Percentiles rank a stretch among this genome's conserved stretches.
Conservation (phyloP, 805 yeast species). For the Candida lessepsii region DNA sequence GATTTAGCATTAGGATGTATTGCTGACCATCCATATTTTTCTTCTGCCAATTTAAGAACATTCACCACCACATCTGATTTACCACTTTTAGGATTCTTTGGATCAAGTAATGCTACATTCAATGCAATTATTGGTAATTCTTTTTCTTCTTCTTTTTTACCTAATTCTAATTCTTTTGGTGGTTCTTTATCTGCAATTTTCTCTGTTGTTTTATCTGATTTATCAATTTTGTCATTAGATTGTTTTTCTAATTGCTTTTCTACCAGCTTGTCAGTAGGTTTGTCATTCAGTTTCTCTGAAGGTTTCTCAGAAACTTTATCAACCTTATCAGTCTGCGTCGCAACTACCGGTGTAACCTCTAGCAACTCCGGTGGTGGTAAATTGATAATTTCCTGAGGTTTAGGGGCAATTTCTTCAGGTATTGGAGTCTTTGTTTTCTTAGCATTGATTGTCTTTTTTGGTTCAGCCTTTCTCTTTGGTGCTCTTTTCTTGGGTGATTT, state of each 20-base stretch:
- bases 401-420: conserved; percentile 14
- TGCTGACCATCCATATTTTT: conserved; percentile 76
- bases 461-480: conserved; percentile 18
- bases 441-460: conserved; percentile 13
- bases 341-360: conserved; percentile 13
- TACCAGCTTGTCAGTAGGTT: neutral
- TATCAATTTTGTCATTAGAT: neutral
- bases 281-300: neutral
- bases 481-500: conserved; percentile 18
- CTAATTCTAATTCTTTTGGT: conserved; percentile 10
- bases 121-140: conserved; percentile 52
- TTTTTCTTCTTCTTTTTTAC: conserved; percentile 21
- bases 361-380: conserved; percentile 24
- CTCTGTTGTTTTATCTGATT: neutral
- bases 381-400: conserved; percentile 15
- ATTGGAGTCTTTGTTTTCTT: conserved; percentile 19
- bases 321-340: no score
- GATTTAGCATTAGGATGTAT: conserved; percentile 66
- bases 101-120: conserved; percentile 50
- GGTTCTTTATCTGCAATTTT: conserved; percentile 11
- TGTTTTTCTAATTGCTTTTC: neutral
- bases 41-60: conserved; percentile 72
- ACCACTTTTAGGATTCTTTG: conserved; percentile 51
- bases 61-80: conserved; percentile 67
- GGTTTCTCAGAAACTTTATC: conserved; percentile 6